Conservation (phyloP, 1,284 basidiomycete genomes). For the Pseudozyma tsukubaensis region DNA sequence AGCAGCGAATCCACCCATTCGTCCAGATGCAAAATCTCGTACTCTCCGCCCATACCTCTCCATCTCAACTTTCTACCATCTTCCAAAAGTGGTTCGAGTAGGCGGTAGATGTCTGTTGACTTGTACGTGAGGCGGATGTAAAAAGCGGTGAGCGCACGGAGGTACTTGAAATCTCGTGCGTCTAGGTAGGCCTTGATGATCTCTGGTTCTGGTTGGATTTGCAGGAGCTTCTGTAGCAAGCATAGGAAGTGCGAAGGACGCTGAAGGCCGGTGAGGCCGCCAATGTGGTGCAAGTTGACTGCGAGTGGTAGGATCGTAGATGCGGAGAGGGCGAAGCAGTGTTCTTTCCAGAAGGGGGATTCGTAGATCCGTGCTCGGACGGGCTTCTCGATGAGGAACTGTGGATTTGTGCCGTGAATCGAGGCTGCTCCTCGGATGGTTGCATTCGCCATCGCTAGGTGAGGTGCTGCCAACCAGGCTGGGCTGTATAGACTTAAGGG, state of each 20-base stretch:
- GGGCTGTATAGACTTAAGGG: background rate
- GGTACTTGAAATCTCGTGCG: constrained; percentile 95
- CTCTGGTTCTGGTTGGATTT: constrained; percentile 96
- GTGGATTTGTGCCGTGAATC: constrained; percentile 87
- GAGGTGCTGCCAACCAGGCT: background rate
- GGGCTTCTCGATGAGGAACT: constrained; percentile 96
- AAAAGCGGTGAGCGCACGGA: constrained; percentile 90
- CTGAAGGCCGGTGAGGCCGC: constrained; percentile 74
- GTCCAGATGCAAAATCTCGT: constrained; percentile 86
- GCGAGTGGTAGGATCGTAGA: constrained; percentile 93
- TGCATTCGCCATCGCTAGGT: constrained; percentile 78
- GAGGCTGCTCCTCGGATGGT: constrained; percentile 82
- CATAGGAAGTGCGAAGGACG: constrained; percentile 75
- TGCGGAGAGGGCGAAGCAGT: constrained; percentile 73
- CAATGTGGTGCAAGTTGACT: constrained; percentile 82
- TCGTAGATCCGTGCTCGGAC: constrained; percentile 97
- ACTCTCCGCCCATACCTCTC: constrained; percentile 73
- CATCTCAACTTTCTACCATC: constrained; percentile 91
- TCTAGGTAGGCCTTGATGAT: constrained; percentile 90
- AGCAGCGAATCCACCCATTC: constrained; percentile 89
- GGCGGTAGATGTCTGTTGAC: constrained; percentile 87
- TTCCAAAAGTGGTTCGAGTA: constrained; percentile 91
- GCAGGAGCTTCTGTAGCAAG: constrained; percentile 89
- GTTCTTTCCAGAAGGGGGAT: constrained; percentile 92
- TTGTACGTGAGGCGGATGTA: constrained; percentile 95